phyloP scores from a whole-genome alignment of 371 early-diverging fungal genomes.

The Mortierella sp. region DNA sequence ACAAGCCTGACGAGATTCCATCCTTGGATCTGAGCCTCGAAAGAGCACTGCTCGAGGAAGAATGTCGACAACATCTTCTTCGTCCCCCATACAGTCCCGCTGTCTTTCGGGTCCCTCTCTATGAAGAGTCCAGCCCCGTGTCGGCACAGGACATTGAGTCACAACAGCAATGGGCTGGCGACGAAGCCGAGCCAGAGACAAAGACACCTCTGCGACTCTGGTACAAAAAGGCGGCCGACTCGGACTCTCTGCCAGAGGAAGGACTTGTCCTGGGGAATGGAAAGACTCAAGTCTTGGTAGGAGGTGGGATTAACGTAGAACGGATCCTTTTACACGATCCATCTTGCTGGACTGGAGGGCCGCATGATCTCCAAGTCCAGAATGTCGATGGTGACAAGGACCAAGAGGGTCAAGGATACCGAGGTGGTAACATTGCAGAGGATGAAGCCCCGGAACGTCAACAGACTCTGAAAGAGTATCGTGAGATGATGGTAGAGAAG shows the following conservation, averaged over 20 bases:
- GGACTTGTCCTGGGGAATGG: constrained; percentile 44
- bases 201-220: constrained; percentile 38
- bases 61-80: not conserved
- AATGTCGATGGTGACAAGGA: not conserved
- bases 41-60: not conserved
- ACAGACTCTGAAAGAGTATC: constrained; percentile 17
- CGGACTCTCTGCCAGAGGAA: constrained; percentile 5
- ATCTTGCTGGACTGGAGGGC: constrained; percentile 48
- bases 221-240: constrained; percentile 31
- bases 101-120: no score
- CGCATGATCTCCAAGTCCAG: constrained; percentile 11
- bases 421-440: constrained; percentile 35
- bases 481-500: constrained; percentile 22
- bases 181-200: not conserved
- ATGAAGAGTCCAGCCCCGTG: no score
- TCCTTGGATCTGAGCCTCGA: no score
- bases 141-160: no score
- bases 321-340: constrained; percentile 30
- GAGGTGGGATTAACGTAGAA: constrained; percentile 39
- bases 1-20: not conserved
- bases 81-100: no score
- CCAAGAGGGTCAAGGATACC: constrained; percentile 12
- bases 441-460: constrained; percentile 18
- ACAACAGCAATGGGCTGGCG: not conserved
- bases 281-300: constrained; percentile 24